A percentile compares a stretch with the other conserved stretches of the same genome.
phyloP scores from a whole-genome alignment of 441 rosid genomes.

The Heliophila coronopifolia region DNA sequence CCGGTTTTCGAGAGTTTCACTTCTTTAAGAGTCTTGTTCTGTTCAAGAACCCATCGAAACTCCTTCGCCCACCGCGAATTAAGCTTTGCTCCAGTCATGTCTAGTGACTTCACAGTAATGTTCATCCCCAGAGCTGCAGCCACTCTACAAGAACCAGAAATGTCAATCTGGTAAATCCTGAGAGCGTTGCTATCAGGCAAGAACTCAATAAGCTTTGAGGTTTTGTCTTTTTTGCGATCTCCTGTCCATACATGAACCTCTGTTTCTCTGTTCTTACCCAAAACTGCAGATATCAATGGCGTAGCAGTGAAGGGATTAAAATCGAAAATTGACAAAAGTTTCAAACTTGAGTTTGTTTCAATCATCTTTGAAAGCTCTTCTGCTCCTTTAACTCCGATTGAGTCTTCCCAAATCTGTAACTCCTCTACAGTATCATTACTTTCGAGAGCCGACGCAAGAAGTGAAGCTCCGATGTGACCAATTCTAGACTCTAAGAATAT shows the following conservation, averaged over 20 bases:
- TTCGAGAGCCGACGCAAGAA: conserved; percentile 58
- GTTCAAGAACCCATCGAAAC: conserved; percentile 76
- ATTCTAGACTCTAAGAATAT: conserved; percentile 52
- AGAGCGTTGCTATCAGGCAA: conserved; percentile 59
- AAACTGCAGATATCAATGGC: conserved; percentile 73
- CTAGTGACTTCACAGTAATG: conserved; percentile 65
- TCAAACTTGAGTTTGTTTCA: conserved; percentile 70
- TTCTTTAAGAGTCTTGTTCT: conserved; percentile 63
- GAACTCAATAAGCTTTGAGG: conserved; percentile 74
- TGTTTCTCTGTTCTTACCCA: conserved; percentile 68
- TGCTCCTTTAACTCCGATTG: conserved; percentile 79
- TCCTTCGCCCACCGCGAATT: conserved; percentile 83
- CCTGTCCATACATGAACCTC: conserved; percentile 88
- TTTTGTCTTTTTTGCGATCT: conserved; percentile 44
- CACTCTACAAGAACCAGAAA: conserved; percentile 72
- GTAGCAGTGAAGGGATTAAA: conserved; percentile 58
- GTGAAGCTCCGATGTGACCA: conserved; percentile 53
- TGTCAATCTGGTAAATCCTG: conserved; percentile 55
- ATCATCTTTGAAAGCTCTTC: conserved; percentile 95
- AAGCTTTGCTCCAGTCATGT: conserved; percentile 66
- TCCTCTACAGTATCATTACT: conserved; percentile 70
- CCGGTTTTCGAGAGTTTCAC: conserved; percentile 66
- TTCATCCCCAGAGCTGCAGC: conserved; percentile 76
- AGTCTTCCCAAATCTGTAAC: conserved; percentile 91
- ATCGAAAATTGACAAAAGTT: conserved; percentile 66